Evolutionary conservation across 2,329 filamentous ascomycete genomes (phyloP).

Genomic region (Pyrenophora tritici-repentis): DNA sequence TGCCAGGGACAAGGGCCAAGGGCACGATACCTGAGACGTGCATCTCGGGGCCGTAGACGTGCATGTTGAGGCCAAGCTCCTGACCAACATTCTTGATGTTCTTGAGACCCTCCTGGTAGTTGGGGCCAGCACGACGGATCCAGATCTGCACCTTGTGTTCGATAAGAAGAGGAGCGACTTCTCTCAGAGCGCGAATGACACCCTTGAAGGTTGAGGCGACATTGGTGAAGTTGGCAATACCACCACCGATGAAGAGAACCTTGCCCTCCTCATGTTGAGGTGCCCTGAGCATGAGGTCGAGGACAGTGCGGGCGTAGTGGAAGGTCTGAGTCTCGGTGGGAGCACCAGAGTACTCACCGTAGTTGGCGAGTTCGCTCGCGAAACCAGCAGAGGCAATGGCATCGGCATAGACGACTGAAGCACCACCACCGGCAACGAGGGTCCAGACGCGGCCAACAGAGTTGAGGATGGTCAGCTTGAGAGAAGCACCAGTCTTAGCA

Average conservation of each 20-base stretch:
- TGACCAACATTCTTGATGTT: slow-evolving; percentile 98
- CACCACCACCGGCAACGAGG: slow-evolving; percentile 97
- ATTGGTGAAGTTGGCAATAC: slow-evolving; percentile 99
- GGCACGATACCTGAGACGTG: slow-evolving; percentile 96
- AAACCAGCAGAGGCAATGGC: slow-evolving; percentile 97
- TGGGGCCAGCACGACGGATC: slow-evolving; percentile 88
- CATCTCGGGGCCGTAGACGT: slow-evolving; percentile 81
- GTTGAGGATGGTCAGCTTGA: slow-evolving; percentile 98
- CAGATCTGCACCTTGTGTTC: slow-evolving; percentile 99
- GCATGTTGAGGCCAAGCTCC: slow-evolving; percentile 95
- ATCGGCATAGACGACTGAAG: slow-evolving; percentile 97
- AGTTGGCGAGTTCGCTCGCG: slow-evolving; percentile 96
- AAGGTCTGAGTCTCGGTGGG: slow-evolving; percentile 98
- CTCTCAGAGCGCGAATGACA: slow-evolving; percentile 93
- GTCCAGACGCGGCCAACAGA: slow-evolving; percentile 93
- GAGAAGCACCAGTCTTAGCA: slow-evolving; percentile 97
- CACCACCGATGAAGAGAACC: slow-evolving; percentile 98
- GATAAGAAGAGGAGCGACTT: slow-evolving; percentile 80
- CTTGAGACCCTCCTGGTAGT: slow-evolving; percentile 99
- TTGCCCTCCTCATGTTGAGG: slow-evolving; percentile 87
- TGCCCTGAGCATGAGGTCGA: slow-evolving; percentile 95
- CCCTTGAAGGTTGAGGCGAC: slow-evolving; percentile 99
- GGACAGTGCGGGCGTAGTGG: slow-evolving; percentile 96
- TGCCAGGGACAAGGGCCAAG: slow-evolving; percentile 73
- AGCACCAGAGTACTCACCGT: slow-evolving; percentile 98